Conservation (phyloP, 2,329 filamentous ascomycete genomes). For the Orbilia blumenaviensis region DNA sequence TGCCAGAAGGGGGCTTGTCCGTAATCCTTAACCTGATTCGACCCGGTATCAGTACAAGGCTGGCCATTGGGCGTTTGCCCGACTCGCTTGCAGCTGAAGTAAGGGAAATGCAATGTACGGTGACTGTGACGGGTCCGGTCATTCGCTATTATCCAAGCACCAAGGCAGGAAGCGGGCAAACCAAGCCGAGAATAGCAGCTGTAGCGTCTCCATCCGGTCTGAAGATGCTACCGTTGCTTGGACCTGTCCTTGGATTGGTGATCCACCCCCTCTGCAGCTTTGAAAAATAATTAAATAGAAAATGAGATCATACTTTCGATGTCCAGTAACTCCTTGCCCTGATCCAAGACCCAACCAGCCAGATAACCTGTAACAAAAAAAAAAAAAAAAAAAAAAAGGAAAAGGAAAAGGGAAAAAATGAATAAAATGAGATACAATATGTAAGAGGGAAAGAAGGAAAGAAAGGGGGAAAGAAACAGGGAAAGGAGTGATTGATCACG, state of each 20-base stretch:
- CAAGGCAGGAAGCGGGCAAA: slow-evolving; percentile 8
- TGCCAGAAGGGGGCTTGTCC: slow-evolving; percentile 44
- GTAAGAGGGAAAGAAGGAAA: neutral
- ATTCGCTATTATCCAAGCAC: slow-evolving; percentile 6
- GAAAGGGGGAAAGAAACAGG: neutral
- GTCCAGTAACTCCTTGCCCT: neutral
- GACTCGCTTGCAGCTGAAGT: slow-evolving; percentile 29
- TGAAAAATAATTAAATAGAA: too few relatives aligned
- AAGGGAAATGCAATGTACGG: slow-evolving; percentile 17
- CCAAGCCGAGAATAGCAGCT: slow-evolving; percentile 12
- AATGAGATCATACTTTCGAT: neutral
- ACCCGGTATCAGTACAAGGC: slow-evolving; percentile 42
- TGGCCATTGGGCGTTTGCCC: slow-evolving; percentile 19
- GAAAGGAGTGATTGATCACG: too few relatives aligned
- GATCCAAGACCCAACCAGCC: neutral
- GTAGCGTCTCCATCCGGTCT: slow-evolving; percentile 3
- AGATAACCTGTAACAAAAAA: neutral
- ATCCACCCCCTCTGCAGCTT: neutral
- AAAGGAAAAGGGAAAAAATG: neutral
- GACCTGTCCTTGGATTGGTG: neutral
- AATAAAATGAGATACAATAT: neutral
- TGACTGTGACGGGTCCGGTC: slow-evolving; percentile 11
- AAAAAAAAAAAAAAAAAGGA: neutral
- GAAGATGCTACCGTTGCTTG: slow-evolving; percentile 20
- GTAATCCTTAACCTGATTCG: slow-evolving; percentile 7